A percentile compares a stretch with the other conserved stretches of the same genome.
Evolutionary conservation across 2,329 filamentous ascomycete genomes (phyloP).

Genomic region (Talaromyces funiculosus): DNA sequence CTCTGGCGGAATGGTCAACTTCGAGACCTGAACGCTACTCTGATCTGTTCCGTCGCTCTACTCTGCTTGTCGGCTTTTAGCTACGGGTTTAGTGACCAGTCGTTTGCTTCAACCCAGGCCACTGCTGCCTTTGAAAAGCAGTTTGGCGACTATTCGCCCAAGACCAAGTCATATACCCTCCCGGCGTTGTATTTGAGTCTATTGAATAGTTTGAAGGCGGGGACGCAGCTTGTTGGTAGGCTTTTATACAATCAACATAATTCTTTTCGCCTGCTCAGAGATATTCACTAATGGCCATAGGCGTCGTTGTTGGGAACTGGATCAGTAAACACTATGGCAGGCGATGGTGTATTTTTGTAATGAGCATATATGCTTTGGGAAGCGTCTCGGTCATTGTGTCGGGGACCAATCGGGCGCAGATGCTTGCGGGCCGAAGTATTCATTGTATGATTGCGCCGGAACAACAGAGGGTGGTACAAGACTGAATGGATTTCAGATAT

Average conservation of each 20-base stretch:
- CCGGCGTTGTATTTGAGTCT: slow-evolving; percentile 5
- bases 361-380: slow-evolving; percentile 2
- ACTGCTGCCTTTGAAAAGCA: slow-evolving; percentile 2
- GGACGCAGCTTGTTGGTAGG: slow-evolving; percentile 1
- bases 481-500: background rate
- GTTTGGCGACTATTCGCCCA: slow-evolving; percentile 3
- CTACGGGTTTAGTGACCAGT: slow-evolving; percentile 4
- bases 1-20: background rate
- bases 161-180: background rate
- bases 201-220: slow-evolving; percentile 2
- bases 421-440: background rate
- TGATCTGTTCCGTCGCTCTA: background rate
- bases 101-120: slow-evolving; percentile 2
- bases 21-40: slow-evolving; percentile 1
- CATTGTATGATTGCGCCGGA: background rate
- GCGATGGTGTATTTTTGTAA: slow-evolving; percentile 4
- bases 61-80: slow-evolving; percentile 4
- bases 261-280: background rate
- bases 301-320: background rate
- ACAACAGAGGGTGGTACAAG: background rate
- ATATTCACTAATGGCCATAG: background rate
- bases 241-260: background rate
- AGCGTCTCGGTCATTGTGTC: background rate
- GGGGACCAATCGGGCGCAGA: background rate
- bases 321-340: slow-evolving; percentile 5